Conservation (phyloP, 768 basidiomycete genomes). For the Tylopilus felleus region DNA sequence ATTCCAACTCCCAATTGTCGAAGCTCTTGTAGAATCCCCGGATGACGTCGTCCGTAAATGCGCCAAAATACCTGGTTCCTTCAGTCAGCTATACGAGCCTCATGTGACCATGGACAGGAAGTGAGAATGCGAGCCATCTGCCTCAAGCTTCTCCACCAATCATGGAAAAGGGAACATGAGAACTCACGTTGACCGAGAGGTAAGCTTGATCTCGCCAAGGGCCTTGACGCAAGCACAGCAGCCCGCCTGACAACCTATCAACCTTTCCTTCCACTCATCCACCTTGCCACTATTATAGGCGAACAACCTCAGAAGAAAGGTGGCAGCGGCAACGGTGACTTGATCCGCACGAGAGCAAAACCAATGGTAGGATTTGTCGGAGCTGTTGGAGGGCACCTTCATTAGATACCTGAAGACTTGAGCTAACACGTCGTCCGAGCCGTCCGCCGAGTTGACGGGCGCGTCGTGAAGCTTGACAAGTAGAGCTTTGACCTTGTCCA, state of each 20-base stretch:
- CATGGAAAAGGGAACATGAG: background rate
- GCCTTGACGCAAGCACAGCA: slow-evolving; percentile 72
- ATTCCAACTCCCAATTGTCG: slow-evolving; percentile 60
- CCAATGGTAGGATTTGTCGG: slow-evolving; percentile 61
- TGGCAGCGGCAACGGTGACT: slow-evolving; percentile 62
- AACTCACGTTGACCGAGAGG: slow-evolving; percentile 73
- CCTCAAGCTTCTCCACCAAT: slow-evolving; percentile 4
- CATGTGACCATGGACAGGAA: slow-evolving; percentile 5
- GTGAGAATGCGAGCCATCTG: slow-evolving; percentile 7
- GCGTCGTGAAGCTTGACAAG: slow-evolving; percentile 55
- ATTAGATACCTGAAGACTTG: slow-evolving; percentile 55
- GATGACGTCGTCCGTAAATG: slow-evolving; percentile 51
- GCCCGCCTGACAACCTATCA: slow-evolving; percentile 51
- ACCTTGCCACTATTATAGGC: slow-evolving; percentile 67
- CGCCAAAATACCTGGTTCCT: slow-evolving; percentile 64
- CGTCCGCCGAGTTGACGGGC: slow-evolving; percentile 51
- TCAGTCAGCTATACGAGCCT: slow-evolving; percentile 13
- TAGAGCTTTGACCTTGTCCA: slow-evolving; percentile 42
- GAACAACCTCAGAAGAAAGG: slow-evolving; percentile 77
- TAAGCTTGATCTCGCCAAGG: slow-evolving; percentile 60
- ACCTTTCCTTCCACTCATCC: slow-evolving; percentile 56
- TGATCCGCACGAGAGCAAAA: slow-evolving; percentile 66
- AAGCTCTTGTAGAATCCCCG: slow-evolving; percentile 59
- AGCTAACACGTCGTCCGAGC: slow-evolving; percentile 47
- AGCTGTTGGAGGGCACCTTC: slow-evolving; percentile 36